These are phyloP conservation scores for Pichia sp. DNA, from an alignment of 1,139 yeast genomes.

Conservation along the genomic window DNA sequence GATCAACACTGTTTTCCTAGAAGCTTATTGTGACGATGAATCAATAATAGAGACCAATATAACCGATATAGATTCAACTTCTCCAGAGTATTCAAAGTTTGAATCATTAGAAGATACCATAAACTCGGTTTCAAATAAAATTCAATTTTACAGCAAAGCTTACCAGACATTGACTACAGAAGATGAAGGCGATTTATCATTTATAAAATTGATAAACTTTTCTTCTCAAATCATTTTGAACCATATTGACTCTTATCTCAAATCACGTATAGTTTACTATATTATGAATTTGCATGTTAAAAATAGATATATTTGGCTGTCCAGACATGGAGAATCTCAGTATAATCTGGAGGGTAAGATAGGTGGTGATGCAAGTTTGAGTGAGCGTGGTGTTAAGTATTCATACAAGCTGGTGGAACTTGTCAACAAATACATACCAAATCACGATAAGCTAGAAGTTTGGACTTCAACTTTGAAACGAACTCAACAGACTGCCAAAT, in stretches of 20 bases:
- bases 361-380: conserved; percentile 90
- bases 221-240: conserved; percentile 85
- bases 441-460: conserved; percentile 66
- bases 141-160: conserved; percentile 63
- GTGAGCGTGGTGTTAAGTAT: conserved; percentile 82
- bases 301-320: conserved; percentile 87
- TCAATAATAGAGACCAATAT: conserved; percentile 75
- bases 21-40: conserved; percentile 84
- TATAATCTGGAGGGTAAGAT: conserved; percentile 90
- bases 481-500: conserved; percentile 89
- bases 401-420: conserved; percentile 79
- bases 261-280: conserved; percentile 89
- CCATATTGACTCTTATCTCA: conserved; percentile 80
- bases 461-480: conserved; percentile 94
- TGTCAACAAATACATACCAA: conserved; percentile 68
- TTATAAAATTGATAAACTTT: conserved; percentile 81
- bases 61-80: conserved; percentile 17
- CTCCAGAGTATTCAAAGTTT: conserved; percentile 16
- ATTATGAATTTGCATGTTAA: conserved; percentile 93
- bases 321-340: conserved; percentile 93
- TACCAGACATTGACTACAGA: conserved; percentile 67
- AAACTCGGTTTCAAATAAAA: conserved; percentile 67
- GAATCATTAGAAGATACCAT: conserved; percentile 48
- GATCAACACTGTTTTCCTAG: conserved; percentile 88
- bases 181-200: conserved; percentile 64